Conservation (phyloP, 495 filamentous ascomycete genomes). For the Hypoxylon rickii region DNA sequence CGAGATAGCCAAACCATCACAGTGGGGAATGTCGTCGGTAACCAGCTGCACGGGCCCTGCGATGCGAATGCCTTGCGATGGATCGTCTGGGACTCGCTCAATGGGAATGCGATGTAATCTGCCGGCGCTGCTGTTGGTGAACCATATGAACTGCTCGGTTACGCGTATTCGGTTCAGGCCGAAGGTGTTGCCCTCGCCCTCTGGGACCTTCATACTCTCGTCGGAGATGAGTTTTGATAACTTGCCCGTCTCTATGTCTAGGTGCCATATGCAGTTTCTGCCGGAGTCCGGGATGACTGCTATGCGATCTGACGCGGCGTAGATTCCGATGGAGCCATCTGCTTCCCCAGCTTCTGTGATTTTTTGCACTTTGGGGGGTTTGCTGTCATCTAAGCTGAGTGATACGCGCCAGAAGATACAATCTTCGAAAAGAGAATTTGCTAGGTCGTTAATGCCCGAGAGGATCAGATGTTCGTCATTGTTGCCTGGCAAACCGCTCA, state of each 20-base stretch:
- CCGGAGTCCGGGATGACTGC: constrained; percentile 33
- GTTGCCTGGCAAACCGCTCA: constrained; percentile 31
- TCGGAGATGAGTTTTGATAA: constrained; percentile 21
- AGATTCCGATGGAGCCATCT: constrained; percentile 29
- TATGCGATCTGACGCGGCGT: constrained; percentile 26
- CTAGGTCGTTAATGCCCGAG: constrained; percentile 29
- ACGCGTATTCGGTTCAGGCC: constrained; percentile 35
- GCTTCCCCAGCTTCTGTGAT: constrained; percentile 19
- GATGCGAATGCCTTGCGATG: constrained; percentile 25
- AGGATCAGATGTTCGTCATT: constrained; percentile 35
- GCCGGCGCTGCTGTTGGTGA: constrained; percentile 38
- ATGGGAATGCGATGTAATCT: constrained; percentile 35
- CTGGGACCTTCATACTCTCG: constrained; percentile 29
- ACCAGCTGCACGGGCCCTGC: constrained; percentile 31
- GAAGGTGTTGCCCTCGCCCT: constrained; percentile 27
- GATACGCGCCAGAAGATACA: constrained; percentile 36
- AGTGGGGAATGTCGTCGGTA: constrained; percentile 27
- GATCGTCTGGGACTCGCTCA: constrained; percentile 19
- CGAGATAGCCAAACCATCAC: constrained; percentile 34
- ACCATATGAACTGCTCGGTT: constrained; percentile 31
- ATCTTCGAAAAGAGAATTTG: constrained; percentile 18
- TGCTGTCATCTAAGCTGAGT: constrained; percentile 32
- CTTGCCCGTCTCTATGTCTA: constrained; percentile 33
- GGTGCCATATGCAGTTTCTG: constrained; percentile 31
- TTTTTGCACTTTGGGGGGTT: constrained; percentile 26